phyloP scores from a whole-genome alignment of 2,329 filamentous ascomycete genomes.

The Paecilomyces sp. region DNA sequence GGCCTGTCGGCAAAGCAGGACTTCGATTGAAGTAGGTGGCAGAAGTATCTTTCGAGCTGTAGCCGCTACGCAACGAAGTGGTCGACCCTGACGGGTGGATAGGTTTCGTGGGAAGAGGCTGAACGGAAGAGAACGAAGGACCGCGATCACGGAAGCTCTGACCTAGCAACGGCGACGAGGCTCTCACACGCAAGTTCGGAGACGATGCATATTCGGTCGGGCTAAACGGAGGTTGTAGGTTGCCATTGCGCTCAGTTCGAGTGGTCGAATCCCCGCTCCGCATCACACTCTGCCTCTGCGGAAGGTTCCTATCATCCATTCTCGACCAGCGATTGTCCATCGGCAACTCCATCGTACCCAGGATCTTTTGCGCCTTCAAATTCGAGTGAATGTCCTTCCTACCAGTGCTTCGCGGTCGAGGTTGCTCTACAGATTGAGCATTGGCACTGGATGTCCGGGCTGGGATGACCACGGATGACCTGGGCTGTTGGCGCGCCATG shows the following conservation, averaged over 20 bases:
- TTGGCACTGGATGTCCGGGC: slow-evolving; percentile 8
- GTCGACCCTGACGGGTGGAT: slow-evolving; percentile 4
- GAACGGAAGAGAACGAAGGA: neutral
- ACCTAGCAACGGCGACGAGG: slow-evolving; percentile 10
- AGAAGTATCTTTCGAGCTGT: slow-evolving; percentile 4
- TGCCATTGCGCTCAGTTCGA: neutral
- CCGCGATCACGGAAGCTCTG: slow-evolving; percentile 7
- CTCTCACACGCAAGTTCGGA: slow-evolving; percentile 7
- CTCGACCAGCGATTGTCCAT: neutral
- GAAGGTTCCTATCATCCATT: neutral
- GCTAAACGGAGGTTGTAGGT: neutral
- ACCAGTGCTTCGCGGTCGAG: neutral
- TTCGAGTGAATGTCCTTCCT: neutral
- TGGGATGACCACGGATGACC: slow-evolving; percentile 5
- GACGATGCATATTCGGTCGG: neutral
- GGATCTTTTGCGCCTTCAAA: slow-evolving; percentile 1
- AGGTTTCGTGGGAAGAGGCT: neutral
- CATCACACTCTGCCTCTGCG: neutral
- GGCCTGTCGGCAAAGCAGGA: neutral
- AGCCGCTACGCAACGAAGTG: neutral
- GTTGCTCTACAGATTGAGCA: slow-evolving; percentile 4
- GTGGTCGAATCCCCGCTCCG: neutral
- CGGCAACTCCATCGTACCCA: neutral
- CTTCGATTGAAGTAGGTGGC: slow-evolving; percentile 7
- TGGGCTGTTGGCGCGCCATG: slow-evolving; percentile 8